A percentile compares a stretch with the other conserved stretches of the same genome.
phyloP scores from a whole-genome alignment of 202 grass and related monocot genomes.

The Saccharum hybrid region DNA sequence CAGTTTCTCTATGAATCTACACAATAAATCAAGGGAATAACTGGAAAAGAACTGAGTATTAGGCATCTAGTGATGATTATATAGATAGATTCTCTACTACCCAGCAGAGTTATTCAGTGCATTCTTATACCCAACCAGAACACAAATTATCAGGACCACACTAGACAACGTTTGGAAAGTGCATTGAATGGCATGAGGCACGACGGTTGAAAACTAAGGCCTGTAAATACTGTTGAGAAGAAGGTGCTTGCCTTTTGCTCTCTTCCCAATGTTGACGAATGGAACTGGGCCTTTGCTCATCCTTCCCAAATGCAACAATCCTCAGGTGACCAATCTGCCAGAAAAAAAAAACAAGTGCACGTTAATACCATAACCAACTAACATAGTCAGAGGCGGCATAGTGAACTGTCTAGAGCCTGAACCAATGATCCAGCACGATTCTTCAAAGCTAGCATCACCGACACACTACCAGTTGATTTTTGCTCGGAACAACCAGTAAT shows the following conservation, averaged over 20 bases:
- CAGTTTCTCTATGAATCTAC: neutral
- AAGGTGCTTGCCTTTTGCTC: constrained; percentile 57
- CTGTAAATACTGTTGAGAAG: neutral
- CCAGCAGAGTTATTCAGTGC: neutral
- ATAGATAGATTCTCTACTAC: neutral
- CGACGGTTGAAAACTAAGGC: neutral
- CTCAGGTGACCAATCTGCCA: constrained; percentile 7
- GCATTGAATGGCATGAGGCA: neutral
- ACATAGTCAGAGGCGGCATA: neutral
- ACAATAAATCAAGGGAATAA: neutral
- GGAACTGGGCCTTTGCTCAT: constrained; percentile 72
- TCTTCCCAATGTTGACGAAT: constrained; percentile 65
- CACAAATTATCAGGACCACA: neutral
- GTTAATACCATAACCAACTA: constrained; percentile 21
- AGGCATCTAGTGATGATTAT: neutral
- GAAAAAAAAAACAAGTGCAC: neutral
- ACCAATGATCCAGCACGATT: neutral
- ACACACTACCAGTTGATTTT: neutral
- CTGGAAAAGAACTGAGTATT: neutral
- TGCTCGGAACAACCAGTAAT: neutral
- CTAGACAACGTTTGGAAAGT: neutral
- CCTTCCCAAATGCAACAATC: constrained; percentile 30
- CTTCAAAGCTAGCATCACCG: neutral
- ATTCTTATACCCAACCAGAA: neutral
- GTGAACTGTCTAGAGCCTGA: neutral